Conservation (phyloP, 2,329 filamentous ascomycete genomes). For the Arthrobotrys entomopaga region DNA sequence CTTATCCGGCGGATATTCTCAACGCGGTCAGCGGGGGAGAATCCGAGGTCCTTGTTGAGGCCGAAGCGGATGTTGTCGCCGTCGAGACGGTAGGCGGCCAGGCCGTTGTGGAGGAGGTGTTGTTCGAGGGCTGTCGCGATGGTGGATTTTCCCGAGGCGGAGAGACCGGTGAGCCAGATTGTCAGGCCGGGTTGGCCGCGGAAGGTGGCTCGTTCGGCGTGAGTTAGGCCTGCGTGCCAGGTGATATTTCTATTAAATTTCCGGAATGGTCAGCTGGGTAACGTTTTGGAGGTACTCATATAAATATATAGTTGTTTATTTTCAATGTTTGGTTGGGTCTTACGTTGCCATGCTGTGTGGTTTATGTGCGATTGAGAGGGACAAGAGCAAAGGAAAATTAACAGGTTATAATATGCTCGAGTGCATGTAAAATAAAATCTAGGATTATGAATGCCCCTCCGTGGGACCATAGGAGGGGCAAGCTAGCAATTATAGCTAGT, state of each 20-base stretch:
- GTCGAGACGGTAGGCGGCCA: conserved; percentile 90
- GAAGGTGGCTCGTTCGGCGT: conserved; percentile 76
- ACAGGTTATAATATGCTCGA: not conserved
- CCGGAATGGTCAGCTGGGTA: not conserved
- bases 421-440: no score
- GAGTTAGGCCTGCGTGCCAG: conserved; percentile 84
- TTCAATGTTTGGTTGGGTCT: no score
- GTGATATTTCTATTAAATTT: conserved; percentile 77
- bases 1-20: conserved; percentile 98
- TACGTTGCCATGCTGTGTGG: conserved; percentile 26
- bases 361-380: not conserved
- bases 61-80: conserved; percentile 97
- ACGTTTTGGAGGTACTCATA: not conserved
- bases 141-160: conserved; percentile 95
- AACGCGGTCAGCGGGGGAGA: conserved; percentile 89
- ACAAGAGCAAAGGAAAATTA: not conserved
- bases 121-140: conserved; percentile 97
- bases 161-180: conserved; percentile 97
- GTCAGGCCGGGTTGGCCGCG: conserved; percentile 91
- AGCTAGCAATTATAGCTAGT: not conserved
- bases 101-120: conserved; percentile 85
- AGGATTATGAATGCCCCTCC: no score
- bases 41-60: conserved; percentile 96
- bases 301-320: no score
- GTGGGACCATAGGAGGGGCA: not conserved